Base-by-base conservation (phyloP, 331 rosid genomes). In the Prunus yedoensis region DNA sequence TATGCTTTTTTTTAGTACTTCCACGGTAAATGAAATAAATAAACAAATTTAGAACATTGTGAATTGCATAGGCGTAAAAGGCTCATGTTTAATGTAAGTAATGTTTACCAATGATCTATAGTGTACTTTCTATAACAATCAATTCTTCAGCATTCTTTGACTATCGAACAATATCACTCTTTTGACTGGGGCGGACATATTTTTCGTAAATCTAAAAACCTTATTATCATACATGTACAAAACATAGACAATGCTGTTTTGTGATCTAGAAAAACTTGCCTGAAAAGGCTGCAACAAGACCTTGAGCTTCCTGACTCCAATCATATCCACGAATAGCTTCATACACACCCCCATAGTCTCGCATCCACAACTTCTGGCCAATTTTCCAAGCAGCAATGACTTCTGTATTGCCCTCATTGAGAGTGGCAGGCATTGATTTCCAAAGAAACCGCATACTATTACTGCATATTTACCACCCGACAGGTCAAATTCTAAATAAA, bases 361-460 rank as follows among this genome's bases (percentile, higher is more conserved):
- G 81, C 23, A 64, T 38, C 99, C 99, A 92, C 41, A 95, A 80
- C 85, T 86, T 88, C 79, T 92, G 94, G 65, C 93, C 90, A 70
- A 92, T 88, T 76, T 81, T 87, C 98, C 97, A 95, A 75, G 65
- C 91, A 11, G 99, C 97, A 67, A 64, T 47, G 23, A 89, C 75
- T 85, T 92, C 97, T 3, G 85, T 91, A 28, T 84, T 83, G 90
- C 59, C 80, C 81, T 92, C 93, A 81, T 92, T 95, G 71, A 89
- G 64, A 4, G 86, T 77, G 17, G 90, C 61, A 64, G 93, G 96
- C 67, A 90, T 88, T 3, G 89, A 79, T 79, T 95, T 92, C 99
- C 98, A 95, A 10, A 95, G 90, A 85, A 90, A 95, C 68, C 96
- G 92, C 15, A 92, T 91, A 82, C 94, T 89, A 54, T 90, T 92